Evolutionary conservation across 805 yeast genomes (phyloP).

Genomic region (Tetrapisispora pingtungensis): DNA sequence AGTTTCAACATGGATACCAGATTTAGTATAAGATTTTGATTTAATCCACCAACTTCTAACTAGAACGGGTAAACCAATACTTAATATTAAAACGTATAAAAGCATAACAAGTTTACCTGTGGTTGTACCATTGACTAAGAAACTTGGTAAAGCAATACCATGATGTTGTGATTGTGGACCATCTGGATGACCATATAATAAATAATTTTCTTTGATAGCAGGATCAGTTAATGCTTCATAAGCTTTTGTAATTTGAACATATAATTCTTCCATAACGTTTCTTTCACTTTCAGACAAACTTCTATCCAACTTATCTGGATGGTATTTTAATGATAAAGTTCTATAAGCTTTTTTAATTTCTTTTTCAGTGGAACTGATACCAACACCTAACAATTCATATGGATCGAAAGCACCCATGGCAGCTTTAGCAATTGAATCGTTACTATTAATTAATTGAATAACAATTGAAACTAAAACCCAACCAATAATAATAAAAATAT

Average conservation of each 20-base stretch:
- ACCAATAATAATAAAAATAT: slow-evolving; percentile 35
- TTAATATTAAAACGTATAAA: slow-evolving; percentile 61
- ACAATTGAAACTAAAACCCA: slow-evolving; percentile 49
- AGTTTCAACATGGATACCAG: slow-evolving; percentile 75
- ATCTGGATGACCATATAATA: slow-evolving; percentile 93
- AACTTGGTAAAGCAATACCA: slow-evolving; percentile 92
- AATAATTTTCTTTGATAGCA: slow-evolving; percentile 65
- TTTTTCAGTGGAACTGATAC: slow-evolving; percentile 57
- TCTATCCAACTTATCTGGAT: slow-evolving; percentile 83
- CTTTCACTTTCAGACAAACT: slow-evolving; percentile 46
- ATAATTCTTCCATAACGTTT: slow-evolving; percentile 57
- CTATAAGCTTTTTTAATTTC: slow-evolving; percentile 77
- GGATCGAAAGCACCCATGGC: slow-evolving; percentile 63
- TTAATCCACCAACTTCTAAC: slow-evolving; percentile 89
- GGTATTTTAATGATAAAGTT: slow-evolving; percentile 77
- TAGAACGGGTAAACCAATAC: slow-evolving; percentile 63
- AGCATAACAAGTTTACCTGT: slow-evolving; percentile 54
- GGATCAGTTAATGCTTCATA: slow-evolving; percentile 93
- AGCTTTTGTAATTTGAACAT: slow-evolving; percentile 79
- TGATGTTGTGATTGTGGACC: slow-evolving; percentile 86
- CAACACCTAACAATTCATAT: slow-evolving; percentile 70
- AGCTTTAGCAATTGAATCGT: slow-evolving; percentile 38
- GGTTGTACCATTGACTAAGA: slow-evolving; percentile 73
- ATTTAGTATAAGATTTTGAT: slow-evolving; percentile 68
- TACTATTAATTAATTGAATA: slow-evolving; percentile 29